These are phyloP conservation scores for Cercophora samala DNA, from an alignment of 495 filamentous ascomycete genomes.

Conservation along the genomic window DNA sequence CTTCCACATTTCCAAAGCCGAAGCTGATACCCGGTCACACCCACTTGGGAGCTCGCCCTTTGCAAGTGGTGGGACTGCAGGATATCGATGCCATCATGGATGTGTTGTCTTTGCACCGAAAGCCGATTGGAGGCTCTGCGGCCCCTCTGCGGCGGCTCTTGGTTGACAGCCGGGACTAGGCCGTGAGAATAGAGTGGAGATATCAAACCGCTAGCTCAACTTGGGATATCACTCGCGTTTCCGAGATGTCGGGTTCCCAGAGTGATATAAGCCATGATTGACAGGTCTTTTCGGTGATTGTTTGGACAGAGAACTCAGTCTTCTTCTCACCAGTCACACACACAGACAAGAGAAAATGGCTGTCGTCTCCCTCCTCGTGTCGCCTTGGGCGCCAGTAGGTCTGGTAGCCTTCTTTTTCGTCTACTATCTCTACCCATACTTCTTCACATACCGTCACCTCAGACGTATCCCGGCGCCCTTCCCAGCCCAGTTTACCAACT, in stretches of 20 bases:
- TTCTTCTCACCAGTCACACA: background rate
- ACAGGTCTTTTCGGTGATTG: background rate
- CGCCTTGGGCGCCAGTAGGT: slow-evolving; percentile 54
- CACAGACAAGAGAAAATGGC: slow-evolving; percentile 35
- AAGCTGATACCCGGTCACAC: slow-evolving; percentile 3
- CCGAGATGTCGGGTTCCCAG: background rate
- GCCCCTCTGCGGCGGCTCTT: background rate
- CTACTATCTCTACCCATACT: slow-evolving; percentile 69
- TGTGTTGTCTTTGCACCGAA: background rate
- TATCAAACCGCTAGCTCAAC: background rate
- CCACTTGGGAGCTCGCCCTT: background rate
- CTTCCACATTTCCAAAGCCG: slow-evolving; percentile 14
- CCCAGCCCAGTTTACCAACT: slow-evolving; percentile 66
- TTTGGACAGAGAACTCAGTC: background rate
- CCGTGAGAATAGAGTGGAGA: background rate
- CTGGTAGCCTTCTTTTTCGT: slow-evolving; percentile 48
- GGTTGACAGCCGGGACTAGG: slow-evolving; percentile 1
- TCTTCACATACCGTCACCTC: slow-evolving; percentile 59
- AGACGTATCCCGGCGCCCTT: slow-evolving; percentile 66
- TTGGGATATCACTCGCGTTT: background rate
- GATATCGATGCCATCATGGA: slow-evolving; percentile 6
- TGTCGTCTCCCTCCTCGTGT: slow-evolving; percentile 46
- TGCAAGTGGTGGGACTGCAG: slow-evolving; percentile 1
- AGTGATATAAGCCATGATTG: slow-evolving; percentile 15
- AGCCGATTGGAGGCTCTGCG: background rate